These are phyloP conservation scores for Cladophialophora immunda DNA, from an alignment of 2,329 filamentous ascomycete species.

Conservation along the genomic window DNA sequence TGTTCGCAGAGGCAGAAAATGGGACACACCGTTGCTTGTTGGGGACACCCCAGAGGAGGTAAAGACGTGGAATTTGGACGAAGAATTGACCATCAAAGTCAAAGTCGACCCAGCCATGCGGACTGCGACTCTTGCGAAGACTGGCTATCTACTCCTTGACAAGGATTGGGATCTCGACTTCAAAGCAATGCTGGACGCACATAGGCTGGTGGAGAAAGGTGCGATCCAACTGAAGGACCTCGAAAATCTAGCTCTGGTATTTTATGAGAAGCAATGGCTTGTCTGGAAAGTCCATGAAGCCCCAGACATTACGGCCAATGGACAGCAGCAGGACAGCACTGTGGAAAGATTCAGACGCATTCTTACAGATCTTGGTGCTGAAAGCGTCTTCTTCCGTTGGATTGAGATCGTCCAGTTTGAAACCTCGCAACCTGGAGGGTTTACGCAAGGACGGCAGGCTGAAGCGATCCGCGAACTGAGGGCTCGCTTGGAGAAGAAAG, in stretches of 20 bases:
- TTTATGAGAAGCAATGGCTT: slow-evolving; percentile 69
- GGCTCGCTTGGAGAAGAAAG: slow-evolving; percentile 75
- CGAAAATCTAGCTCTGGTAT: slow-evolving; percentile 72
- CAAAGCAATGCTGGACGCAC: slow-evolving; percentile 77
- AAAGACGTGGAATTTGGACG: slow-evolving; percentile 52
- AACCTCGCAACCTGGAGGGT: slow-evolving; percentile 78
- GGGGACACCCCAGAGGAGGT: slow-evolving; percentile 47
- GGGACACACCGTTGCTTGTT: slow-evolving; percentile 68
- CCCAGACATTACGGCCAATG: slow-evolving; percentile 46
- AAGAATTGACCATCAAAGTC: slow-evolving; percentile 63
- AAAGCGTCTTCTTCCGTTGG: slow-evolving; percentile 90
- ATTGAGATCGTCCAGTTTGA: slow-evolving; percentile 92
- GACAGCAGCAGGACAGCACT: slow-evolving; percentile 72
- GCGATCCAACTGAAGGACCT: slow-evolving; percentile 69
- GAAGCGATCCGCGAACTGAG: slow-evolving; percentile 77
- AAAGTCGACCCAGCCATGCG: slow-evolving; percentile 74
- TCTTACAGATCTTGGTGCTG: slow-evolving; percentile 79
- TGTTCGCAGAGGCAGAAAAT: slow-evolving; percentile 77
- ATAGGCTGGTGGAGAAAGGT: slow-evolving; percentile 69
- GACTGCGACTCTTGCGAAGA: slow-evolving; percentile 75
- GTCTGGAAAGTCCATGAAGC: slow-evolving; percentile 66
- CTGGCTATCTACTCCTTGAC: slow-evolving; percentile 86
- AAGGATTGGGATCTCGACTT: slow-evolving; percentile 89
- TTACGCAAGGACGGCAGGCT: slow-evolving; percentile 76
- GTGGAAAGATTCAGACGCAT: slow-evolving; percentile 82